phyloP scores from a whole-genome alignment of 129 eudicot species.

The Lactuca saligna region DNA sequence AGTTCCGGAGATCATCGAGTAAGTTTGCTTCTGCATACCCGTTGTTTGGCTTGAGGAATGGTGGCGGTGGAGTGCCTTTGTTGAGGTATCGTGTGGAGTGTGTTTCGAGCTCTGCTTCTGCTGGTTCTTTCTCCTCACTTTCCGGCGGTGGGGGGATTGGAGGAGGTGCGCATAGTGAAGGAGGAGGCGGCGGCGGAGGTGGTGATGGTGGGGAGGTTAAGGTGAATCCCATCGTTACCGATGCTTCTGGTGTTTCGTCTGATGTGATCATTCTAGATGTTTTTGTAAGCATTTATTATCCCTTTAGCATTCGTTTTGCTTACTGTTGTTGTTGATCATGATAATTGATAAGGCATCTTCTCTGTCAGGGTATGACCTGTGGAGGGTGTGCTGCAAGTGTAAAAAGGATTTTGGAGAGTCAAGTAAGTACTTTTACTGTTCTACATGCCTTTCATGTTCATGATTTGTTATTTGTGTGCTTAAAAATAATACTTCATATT shows the following conservation, averaged over 20 bases:
- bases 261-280: conserved; percentile 95
- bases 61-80: conserved; percentile 24
- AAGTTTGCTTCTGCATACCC: conserved; percentile 24
- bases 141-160: conserved; percentile 64
- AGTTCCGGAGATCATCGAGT: conserved; percentile 25
- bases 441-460: neutral
- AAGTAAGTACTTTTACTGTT: conserved; percentile 47
- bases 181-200: conserved; percentile 51
- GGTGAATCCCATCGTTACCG: conserved; percentile 46
- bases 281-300: conserved; percentile 45
- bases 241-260: conserved; percentile 50
- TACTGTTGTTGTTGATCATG: conserved; percentile 13
- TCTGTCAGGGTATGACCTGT: conserved; percentile 87
- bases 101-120: conserved; percentile 55
- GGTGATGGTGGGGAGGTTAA: conserved; percentile 64
- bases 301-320: neutral
- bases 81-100: conserved; percentile 43
- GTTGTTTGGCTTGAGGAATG: conserved; percentile 24
- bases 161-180: conserved; percentile 43
- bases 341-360: conserved; percentile 1
- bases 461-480: conserved; percentile 15
- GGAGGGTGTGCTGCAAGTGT: conserved; percentile 99
- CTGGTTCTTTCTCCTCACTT: conserved; percentile 49
- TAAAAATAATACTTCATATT: conserved; percentile 13
- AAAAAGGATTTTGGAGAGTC: conserved; percentile 87